Evolutionary conservation across 305 asterid genomes (phyloP).

Genomic region (Solanum aculeatissimum): DNA sequence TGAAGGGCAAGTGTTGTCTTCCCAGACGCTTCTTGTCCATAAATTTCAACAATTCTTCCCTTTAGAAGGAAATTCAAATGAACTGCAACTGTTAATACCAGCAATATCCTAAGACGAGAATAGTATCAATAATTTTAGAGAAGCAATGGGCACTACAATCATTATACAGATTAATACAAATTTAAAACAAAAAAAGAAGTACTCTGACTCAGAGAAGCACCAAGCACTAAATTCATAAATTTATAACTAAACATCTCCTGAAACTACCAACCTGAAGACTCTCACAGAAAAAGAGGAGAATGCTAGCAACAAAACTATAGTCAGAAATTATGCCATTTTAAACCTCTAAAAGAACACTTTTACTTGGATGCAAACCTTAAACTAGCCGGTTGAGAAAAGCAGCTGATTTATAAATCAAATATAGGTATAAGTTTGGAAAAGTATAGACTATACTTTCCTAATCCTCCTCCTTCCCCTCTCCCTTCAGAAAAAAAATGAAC

Average conservation of each 20-base stretch:
- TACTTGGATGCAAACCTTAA: not conserved
- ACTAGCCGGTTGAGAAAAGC: not conserved
- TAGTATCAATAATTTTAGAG: not conserved
- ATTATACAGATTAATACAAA: not conserved
- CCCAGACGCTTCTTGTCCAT: slow-evolving; percentile 96
- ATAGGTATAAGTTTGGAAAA: not conserved
- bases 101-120: not conserved
- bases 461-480: not conserved
- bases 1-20: slow-evolving; percentile 93
- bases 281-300: not conserved
- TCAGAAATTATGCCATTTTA: not conserved
- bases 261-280: not conserved
- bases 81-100: not conserved
- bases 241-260: not conserved
- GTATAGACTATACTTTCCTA: not conserved
- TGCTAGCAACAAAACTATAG: not conserved
- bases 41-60: slow-evolving; percentile 92
- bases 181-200: not conserved
- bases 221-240: not conserved
- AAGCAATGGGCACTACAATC: not conserved
- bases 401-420: not conserved
- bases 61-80: slow-evolving; percentile 19
- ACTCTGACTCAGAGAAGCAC: not conserved
- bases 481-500: not conserved
- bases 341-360: not conserved